Conservation (phyloP, 805 yeast species). For the Teunomyces cretensis region DNA sequence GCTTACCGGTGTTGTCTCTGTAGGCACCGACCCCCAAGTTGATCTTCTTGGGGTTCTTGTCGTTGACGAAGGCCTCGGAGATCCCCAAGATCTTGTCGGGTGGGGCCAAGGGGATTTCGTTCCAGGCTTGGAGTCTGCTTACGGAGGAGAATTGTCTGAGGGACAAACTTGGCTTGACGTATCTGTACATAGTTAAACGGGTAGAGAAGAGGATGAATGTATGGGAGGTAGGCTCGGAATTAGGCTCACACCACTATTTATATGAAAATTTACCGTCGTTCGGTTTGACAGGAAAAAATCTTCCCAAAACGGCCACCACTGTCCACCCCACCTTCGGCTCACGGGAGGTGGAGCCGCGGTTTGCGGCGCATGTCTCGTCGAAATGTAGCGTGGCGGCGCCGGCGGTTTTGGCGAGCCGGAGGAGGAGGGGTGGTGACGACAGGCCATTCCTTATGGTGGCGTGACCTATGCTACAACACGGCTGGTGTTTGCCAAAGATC, state of each 20-base stretch:
- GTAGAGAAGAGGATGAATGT: background rate
- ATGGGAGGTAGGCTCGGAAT: background rate
- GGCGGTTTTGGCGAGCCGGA: too few relatives aligned
- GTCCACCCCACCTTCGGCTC: constrained; percentile 4
- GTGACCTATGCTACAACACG: background rate
- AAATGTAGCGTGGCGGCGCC: too few relatives aligned
- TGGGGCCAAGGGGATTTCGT: constrained; percentile 53
- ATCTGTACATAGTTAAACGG: constrained; percentile 6
- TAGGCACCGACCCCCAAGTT: constrained; percentile 90
- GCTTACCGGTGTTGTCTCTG: constrained; percentile 83
- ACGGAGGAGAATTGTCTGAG: constrained; percentile 8
- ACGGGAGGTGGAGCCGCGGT: constrained; percentile 4
- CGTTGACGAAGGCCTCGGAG: constrained; percentile 70
- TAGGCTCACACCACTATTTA: constrained; percentile 4
- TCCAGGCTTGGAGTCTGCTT: constrained; percentile 10
- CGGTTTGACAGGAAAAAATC: constrained; percentile 4
- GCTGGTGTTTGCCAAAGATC: too few relatives aligned
- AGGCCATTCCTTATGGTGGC: too few relatives aligned
- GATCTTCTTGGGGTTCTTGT: constrained; percentile 55
- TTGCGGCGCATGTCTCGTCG: background rate
- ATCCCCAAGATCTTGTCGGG: constrained; percentile 87
- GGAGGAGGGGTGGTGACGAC: too few relatives aligned
- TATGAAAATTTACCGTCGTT: background rate
- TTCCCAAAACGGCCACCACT: constrained; percentile 3
- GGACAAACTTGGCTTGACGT: constrained; percentile 7